These are phyloP conservation scores for Saccharum spontaneum DNA, from an alignment of 176 grass and related monocot genomes.

Conservation along the genomic window DNA sequence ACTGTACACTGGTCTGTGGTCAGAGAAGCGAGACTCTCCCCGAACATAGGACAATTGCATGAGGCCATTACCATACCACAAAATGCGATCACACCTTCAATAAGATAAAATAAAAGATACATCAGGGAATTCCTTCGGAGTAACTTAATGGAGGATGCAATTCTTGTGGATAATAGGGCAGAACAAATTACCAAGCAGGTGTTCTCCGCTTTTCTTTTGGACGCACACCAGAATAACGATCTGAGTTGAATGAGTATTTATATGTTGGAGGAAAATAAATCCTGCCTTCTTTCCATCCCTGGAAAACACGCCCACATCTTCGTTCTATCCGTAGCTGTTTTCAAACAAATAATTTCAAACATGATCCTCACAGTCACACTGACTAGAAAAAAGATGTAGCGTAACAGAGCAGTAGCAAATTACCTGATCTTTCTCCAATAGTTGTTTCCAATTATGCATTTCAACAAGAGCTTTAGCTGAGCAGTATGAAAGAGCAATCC, in stretches of 20 bases:
- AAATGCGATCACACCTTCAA: conserved; percentile 87
- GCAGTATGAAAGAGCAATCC: conserved; percentile 85
- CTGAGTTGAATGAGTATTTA: conserved; percentile 97
- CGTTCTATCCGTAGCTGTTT: conserved; percentile 82
- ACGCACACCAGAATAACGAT: conserved; percentile 73
- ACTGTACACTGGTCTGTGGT: conserved; percentile 87
- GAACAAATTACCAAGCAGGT: conserved; percentile 80
- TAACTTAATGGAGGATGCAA: background rate
- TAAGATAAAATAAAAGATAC: background rate
- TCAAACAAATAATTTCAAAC: conserved; percentile 28
- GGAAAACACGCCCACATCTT: conserved; percentile 82
- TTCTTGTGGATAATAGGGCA: background rate
- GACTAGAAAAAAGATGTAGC: background rate
- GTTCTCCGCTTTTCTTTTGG: conserved; percentile 89
- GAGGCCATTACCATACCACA: conserved; percentile 85
- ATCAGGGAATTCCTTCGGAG: background rate
- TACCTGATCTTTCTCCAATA: conserved; percentile 97
- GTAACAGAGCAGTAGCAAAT: conserved; percentile 8
- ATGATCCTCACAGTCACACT: background rate
- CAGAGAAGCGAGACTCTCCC: conserved; percentile 90
- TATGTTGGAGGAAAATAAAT: conserved; percentile 99
- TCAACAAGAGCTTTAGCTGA: conserved; percentile 85
- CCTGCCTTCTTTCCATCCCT: conserved; percentile 93
- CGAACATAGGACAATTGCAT: conserved; percentile 74
- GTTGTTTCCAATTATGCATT: conserved; percentile 95